Percentiles rank a stretch among this genome's conserved stretches.
Conservation (phyloP, 1,139 yeast species). For the Yamadazyma spencermartinsiae region DNA sequence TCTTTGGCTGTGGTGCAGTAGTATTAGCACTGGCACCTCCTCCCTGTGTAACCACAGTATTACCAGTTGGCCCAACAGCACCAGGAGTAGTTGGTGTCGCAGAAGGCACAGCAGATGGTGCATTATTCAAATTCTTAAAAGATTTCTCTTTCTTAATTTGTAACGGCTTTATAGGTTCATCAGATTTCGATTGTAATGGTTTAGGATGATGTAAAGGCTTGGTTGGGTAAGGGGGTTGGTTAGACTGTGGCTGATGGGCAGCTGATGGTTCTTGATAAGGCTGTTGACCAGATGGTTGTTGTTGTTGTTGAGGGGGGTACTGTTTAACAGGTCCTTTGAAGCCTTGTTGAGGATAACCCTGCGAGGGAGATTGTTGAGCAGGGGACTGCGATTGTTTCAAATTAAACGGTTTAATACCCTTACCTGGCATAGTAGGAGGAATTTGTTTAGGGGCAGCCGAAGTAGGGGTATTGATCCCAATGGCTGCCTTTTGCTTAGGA, state of each 20-base stretch:
- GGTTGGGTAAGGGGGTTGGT: not conserved
- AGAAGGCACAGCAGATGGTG: not conserved
- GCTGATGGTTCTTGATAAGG: not conserved
- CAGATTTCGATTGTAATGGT: constrained; percentile 1
- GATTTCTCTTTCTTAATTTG: constrained; percentile 10
- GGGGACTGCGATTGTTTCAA: constrained; percentile 4
- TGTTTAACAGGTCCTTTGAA: not conserved
- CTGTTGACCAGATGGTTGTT: not conserved
- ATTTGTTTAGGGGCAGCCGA: constrained; percentile 28
- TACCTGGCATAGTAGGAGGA: constrained; percentile 33
- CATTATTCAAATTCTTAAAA: not conserved
- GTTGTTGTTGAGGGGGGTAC: not conserved
- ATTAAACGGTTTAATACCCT: constrained; percentile 7
- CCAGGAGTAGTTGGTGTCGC: constrained; percentile 7
- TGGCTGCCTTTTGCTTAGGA: constrained; percentile 27
- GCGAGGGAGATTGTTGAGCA: constrained; percentile 4
- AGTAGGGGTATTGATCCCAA: constrained; percentile 10
- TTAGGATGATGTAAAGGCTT: not conserved
- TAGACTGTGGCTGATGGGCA: not conserved
- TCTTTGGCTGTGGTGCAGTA: constrained; percentile 18
- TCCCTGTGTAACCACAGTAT: not conserved
- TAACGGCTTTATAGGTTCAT: constrained; percentile 16
- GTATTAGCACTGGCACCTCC: constrained; percentile 1
- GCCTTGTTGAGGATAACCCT: constrained; percentile 1
- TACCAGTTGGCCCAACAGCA: not conserved